phyloP scores from a whole-genome alignment of 179 eudicot species.

The Silene vulgaris region DNA sequence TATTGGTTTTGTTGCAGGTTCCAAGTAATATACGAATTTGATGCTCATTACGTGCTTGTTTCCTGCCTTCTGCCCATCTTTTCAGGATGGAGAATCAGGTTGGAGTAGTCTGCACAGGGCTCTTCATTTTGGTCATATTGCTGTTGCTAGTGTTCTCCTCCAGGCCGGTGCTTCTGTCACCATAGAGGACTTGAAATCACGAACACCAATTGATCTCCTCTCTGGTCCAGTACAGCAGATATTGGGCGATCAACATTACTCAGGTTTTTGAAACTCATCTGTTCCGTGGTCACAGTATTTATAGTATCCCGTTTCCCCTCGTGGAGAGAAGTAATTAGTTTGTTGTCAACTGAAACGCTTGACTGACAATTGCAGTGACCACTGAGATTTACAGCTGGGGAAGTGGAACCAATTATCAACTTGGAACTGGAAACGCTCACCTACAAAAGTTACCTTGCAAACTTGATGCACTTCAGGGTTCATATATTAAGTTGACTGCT shows the following conservation, averaged over 20 bases:
- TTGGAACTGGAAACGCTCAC: constrained; percentile 98
- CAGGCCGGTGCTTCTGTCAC: constrained; percentile 74
- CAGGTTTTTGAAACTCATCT: constrained; percentile 40
- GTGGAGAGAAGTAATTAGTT: too few relatives aligned
- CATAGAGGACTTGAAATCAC: constrained; percentile 78
- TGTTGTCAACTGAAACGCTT: constrained; percentile 11
- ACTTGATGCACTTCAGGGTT: constrained; percentile 83
- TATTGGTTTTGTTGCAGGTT: background rate
- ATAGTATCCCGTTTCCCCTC: background rate
- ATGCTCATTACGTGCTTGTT: constrained; percentile 11
- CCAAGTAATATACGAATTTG: background rate
- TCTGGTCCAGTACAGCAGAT: constrained; percentile 80
- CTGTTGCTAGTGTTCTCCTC: constrained; percentile 81
- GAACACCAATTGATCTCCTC: constrained; percentile 84
- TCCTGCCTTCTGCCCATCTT: background rate
- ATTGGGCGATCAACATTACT: constrained; percentile 44
- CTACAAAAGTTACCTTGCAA: constrained; percentile 91
- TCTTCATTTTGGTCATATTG: constrained; percentile 89
- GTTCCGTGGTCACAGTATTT: background rate
- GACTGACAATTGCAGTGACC: constrained; percentile 39
- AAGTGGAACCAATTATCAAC: constrained; percentile 98
- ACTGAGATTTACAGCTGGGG: constrained; percentile 99
- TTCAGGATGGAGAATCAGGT: constrained; percentile 98
- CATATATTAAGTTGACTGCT: constrained; percentile 58
- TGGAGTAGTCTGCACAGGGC: constrained; percentile 99